Conservation (phyloP, 2,329 filamentous ascomycete species). For the Sclerotinia glacialis region DNA sequence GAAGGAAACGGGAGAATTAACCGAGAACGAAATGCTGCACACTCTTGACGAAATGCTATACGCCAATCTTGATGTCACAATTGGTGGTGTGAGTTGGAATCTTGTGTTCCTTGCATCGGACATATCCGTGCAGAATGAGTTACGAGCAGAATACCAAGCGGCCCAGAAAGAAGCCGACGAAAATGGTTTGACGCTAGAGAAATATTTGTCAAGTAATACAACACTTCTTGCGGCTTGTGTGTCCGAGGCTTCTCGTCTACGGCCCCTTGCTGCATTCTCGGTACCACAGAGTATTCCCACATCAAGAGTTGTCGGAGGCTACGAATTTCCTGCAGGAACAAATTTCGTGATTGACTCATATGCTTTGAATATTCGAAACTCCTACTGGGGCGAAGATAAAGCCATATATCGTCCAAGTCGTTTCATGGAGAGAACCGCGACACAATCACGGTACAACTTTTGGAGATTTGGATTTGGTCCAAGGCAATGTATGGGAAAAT, state of each 20-base stretch:
- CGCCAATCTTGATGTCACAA: slow-evolving; percentile 49
- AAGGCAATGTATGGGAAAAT: slow-evolving; percentile 45
- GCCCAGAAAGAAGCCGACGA: slow-evolving; percentile 4
- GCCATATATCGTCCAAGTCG: slow-evolving; percentile 40
- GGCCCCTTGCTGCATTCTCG: slow-evolving; percentile 40
- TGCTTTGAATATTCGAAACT: slow-evolving; percentile 44
- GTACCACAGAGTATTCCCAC: slow-evolving; percentile 44
- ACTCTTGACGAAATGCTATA: slow-evolving; percentile 49
- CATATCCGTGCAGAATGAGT: slow-evolving; percentile 35
- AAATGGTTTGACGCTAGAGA: slow-evolving; percentile 22
- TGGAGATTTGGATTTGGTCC: slow-evolving; percentile 49
- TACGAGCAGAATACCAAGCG: slow-evolving; percentile 7
- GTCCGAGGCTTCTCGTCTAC: slow-evolving; percentile 40
- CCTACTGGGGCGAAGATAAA: slow-evolving; percentile 43
- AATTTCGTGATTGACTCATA: slow-evolving; percentile 46
- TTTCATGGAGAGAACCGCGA: slow-evolving; percentile 30
- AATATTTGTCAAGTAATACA: slow-evolving; percentile 34
- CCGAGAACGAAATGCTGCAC: slow-evolving; percentile 40
- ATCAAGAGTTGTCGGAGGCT: slow-evolving; percentile 40
- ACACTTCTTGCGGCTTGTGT: slow-evolving; percentile 41
- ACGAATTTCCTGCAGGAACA: slow-evolving; percentile 41
- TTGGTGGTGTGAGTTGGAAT: slow-evolving; percentile 45
- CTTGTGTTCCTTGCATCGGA: slow-evolving; percentile 44
- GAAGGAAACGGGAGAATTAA: slow-evolving; percentile 31
- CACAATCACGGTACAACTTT: slow-evolving; percentile 41